phyloP scores from a whole-genome alignment of 331 rosid genomes.

The Telfairia occidentalis region DNA sequence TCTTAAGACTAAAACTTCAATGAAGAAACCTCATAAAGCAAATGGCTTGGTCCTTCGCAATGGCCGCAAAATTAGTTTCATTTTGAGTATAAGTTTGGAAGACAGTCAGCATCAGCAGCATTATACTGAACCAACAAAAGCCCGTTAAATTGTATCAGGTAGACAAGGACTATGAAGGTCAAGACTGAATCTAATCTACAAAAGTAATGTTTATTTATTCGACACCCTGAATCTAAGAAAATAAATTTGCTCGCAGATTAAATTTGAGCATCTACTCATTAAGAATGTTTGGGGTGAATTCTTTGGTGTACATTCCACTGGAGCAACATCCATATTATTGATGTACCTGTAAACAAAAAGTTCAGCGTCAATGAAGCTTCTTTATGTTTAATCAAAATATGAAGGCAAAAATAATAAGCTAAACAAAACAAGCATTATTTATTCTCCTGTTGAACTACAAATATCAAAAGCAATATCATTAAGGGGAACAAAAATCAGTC shows the following conservation, averaged over 20 bases:
- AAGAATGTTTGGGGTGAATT: slow-evolving; percentile 26
- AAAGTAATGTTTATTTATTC: neutral
- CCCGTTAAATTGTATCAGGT: neutral
- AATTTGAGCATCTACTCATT: slow-evolving; percentile 5
- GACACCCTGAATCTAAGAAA: neutral
- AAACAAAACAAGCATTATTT: neutral
- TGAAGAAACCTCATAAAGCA: neutral
- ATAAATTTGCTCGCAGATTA: neutral
- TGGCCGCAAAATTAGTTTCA: slow-evolving; percentile 2
- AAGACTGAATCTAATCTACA: neutral
- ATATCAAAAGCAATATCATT: neutral
- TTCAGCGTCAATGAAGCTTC: neutral
- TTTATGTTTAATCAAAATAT: neutral
- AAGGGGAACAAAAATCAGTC: neutral
- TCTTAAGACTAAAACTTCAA: neutral
- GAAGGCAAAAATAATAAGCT: neutral
- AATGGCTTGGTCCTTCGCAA: neutral
- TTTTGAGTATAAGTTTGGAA: neutral
- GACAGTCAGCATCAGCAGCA: neutral
- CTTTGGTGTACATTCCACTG: slow-evolving; percentile 64
- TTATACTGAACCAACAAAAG: neutral
- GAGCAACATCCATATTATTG: slow-evolving; percentile 79
- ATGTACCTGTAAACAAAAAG: slow-evolving; percentile 46
- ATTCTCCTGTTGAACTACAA: neutral
- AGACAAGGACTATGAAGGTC: neutral